phyloP scores from a whole-genome alignment of 2,329 filamentous ascomycete species.

The Diaporthe citri region DNA sequence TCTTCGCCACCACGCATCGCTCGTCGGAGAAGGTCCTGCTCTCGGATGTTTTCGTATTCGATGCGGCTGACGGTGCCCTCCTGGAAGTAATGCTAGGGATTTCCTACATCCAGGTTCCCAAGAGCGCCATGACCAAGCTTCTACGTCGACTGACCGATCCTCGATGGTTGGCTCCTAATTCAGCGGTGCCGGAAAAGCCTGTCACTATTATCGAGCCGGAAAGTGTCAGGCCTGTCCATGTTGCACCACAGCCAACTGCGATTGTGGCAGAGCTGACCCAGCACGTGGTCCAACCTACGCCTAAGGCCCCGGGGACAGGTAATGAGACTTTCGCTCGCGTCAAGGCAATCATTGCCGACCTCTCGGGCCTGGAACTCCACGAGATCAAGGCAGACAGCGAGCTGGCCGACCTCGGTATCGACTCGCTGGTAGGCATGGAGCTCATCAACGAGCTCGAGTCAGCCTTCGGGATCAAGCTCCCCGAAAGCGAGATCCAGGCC shows the following conservation, averaged over 20 bases:
- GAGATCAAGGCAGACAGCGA: constrained; percentile 53
- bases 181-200: background rate
- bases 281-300: background rate
- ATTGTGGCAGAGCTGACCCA: background rate
- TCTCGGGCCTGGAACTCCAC: constrained; percentile 43
- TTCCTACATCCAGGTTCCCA: constrained; percentile 47
- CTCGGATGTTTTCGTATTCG: constrained; percentile 53
- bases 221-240: background rate
- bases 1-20: background rate
- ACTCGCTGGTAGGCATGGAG: constrained; percentile 65
- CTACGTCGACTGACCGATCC: constrained; percentile 40
- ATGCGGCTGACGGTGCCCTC: constrained; percentile 46
- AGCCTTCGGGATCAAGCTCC: constrained; percentile 50
- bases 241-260: background rate
- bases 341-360: constrained; percentile 20
- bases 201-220: background rate
- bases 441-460: constrained; percentile 56
- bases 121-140: constrained; percentile 47
- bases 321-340: background rate
- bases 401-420: constrained; percentile 61
- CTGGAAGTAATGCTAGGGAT: constrained; percentile 52
- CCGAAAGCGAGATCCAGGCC: constrained; percentile 18
- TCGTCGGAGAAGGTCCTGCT: constrained; percentile 40
- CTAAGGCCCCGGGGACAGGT: background rate
- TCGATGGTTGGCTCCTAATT: background rate